Conservation (phyloP, 2,329 filamentous ascomycete species). For the Curvularia eragrostidis region DNA sequence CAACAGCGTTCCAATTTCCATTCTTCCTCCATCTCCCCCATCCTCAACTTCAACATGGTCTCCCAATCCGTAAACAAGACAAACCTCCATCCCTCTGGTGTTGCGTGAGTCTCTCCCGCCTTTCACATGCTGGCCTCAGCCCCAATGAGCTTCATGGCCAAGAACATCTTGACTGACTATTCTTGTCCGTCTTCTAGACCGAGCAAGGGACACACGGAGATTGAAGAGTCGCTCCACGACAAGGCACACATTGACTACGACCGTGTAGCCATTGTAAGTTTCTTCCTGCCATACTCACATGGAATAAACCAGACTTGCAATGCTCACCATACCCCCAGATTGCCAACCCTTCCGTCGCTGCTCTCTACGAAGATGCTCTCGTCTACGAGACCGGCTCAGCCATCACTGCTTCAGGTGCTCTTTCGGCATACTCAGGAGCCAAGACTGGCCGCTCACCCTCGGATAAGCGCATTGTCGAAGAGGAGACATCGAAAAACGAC, state of each 20-base stretch:
- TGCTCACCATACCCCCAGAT: constrained; percentile 54
- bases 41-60: constrained; percentile 48
- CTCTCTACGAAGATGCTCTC: constrained; percentile 98
- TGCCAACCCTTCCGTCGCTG: constrained; percentile 92
- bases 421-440: constrained; percentile 96
- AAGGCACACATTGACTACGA: constrained; percentile 99
- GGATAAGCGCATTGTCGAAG: constrained; percentile 97
- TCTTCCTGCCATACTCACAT: background rate
- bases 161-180: constrained; percentile 25
- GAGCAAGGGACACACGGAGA: constrained; percentile 87
- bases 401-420: constrained; percentile 92
- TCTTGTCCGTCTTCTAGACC: constrained; percentile 62
- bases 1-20: constrained; percentile 66
- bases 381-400: constrained; percentile 97
- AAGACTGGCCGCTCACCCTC: constrained; percentile 97
- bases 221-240: constrained; percentile 97
- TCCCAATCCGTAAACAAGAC: constrained; percentile 82
- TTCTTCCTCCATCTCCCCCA: constrained; percentile 60
- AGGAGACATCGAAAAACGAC: constrained; percentile 84
- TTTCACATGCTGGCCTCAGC: constrained; percentile 13
- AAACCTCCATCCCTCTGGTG: constrained; percentile 85
- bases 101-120: constrained; percentile 69
- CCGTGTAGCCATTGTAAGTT: constrained; percentile 90
- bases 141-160: background rate
- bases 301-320: background rate